Conservation (phyloP, 1,139 yeast species). For the Candida gigantensis region DNA sequence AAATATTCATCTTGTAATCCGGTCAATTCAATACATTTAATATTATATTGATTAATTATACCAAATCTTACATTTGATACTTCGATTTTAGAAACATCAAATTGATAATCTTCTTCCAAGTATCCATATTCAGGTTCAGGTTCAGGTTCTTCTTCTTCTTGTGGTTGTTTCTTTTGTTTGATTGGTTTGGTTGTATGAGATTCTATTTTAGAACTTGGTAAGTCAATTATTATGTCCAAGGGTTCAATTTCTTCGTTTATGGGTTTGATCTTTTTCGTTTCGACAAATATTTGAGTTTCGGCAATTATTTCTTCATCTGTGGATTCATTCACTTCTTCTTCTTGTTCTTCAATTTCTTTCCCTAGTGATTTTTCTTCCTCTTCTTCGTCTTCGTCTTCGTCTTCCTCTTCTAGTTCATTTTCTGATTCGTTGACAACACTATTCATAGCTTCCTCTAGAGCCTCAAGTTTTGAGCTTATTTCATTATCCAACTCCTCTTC, state of each 20-base stretch:
- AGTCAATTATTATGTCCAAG: conserved; percentile 13
- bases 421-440: conserved; percentile 10
- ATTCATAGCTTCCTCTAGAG: conserved; percentile 14
- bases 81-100: conserved; percentile 52
- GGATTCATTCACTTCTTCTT: neutral
- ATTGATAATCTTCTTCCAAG: conserved; percentile 62
- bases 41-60: conserved; percentile 48
- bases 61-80: conserved; percentile 61
- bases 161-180: conserved; percentile 3
- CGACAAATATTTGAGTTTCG: too few relatives aligned
- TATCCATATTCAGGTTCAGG: conserved; percentile 62
- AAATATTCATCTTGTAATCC: conserved; percentile 48
- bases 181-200: neutral
- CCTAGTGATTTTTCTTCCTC: conserved; percentile 5
- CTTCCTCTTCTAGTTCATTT: conserved; percentile 13
- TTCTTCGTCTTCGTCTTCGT: conserved; percentile 21
- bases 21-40: conserved; percentile 47
- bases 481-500: conserved; percentile 14
- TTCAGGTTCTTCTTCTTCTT: conserved; percentile 14
- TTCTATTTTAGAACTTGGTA: conserved; percentile 10
- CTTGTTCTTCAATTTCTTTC: conserved; percentile 8
- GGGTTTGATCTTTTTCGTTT: too few relatives aligned
- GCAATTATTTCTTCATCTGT: neutral
- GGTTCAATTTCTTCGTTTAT: conserved; percentile 4
- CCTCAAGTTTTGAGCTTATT: conserved; percentile 9